These are phyloP conservation scores for Hyaloscypha finlandica DNA, from an alignment of 495 filamentous ascomycete genomes.

Conservation along the genomic window DNA sequence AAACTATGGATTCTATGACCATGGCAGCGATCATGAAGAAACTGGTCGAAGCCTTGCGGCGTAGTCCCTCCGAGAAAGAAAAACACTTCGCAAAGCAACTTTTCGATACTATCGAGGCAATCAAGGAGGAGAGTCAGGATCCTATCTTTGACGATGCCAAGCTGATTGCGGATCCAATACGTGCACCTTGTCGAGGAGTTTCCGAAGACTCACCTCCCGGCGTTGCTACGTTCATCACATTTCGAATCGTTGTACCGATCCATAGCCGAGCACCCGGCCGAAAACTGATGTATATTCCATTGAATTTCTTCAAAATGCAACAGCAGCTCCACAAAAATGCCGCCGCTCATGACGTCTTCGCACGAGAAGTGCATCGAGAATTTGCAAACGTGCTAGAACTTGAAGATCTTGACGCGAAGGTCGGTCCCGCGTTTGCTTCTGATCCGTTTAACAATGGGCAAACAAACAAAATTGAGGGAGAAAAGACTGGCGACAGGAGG, in stretches of 20 bases:
- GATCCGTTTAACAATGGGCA: background rate
- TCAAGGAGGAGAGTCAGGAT: constrained; percentile 43
- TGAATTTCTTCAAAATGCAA: constrained; percentile 51
- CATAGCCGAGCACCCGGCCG: constrained; percentile 38
- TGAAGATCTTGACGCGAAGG: constrained; percentile 28
- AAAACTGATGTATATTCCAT: constrained; percentile 44
- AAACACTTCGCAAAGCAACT: constrained; percentile 42
- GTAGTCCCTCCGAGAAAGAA: constrained; percentile 21
- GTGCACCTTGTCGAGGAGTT: constrained; percentile 41
- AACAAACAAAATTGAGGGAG: background rate
- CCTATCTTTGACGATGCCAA: constrained; percentile 46
- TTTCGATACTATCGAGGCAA: constrained; percentile 38
- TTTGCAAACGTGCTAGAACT: constrained; percentile 37
- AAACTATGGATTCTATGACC: constrained; percentile 17
- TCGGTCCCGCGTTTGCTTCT: too few species aligned
- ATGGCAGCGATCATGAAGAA: constrained; percentile 17
- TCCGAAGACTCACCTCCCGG: constrained; percentile 28
- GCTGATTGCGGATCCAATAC: constrained; percentile 39
- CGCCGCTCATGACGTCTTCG: constrained; percentile 45
- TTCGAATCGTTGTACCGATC: constrained; percentile 48
- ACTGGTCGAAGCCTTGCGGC: constrained; percentile 9
- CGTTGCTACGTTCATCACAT: constrained; percentile 43
- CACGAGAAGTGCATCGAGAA: constrained; percentile 47
- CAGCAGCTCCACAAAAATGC: constrained; percentile 48
- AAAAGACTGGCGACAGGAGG: constrained; percentile 1